Base-by-base conservation (phyloP, 2,329 filamentous ascomycete genomes). In the Bertia moriformis region DNA sequence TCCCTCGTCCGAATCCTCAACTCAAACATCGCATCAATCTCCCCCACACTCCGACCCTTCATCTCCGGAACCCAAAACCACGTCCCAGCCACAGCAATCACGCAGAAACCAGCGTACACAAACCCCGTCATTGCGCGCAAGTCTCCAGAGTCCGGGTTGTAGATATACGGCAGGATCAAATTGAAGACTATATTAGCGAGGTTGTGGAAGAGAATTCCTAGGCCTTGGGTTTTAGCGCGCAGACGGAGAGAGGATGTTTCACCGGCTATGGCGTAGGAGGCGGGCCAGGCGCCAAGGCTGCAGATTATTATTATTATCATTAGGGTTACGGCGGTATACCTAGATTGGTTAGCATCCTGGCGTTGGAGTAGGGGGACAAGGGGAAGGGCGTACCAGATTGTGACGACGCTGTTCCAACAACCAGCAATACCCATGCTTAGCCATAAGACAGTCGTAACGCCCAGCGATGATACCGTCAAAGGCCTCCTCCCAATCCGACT, bases 51-150 rank as follows among this genome's bases (percentile, higher is more conserved):
- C 15, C 65, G 51, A 3, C 63, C 64, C 49, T 65, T 66, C 54
- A 70, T 72, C 48, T 76, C 71, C 0, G 71, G 71, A 0, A 74
- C 53, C 24, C 56, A 54, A 10, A 59, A 51, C 54, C 58, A 75
- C 0, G 62, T 59, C 0, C 62, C 36, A 2, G 53, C 40, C 2
- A 59, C 49, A 14, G 56, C 53, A 1, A 60, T 40, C 2, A 55
- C 42, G 44, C 58, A 61, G 12, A 59, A 51, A 0, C 51, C 59
- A 1, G 55, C 51, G 41, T 54, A 65, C 1, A 65, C 48, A 20
- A 63, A 61, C 0, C 59, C 61, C 2, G 59, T 62, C 49, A 61
- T 62, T 1, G 56, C 59, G 19, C 58, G 54, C 15, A 65, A 45
- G 42, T 62, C 56, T 5, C 52, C 59, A 14, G 48, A 39, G 15